A percentile compares a stretch with the other conserved stretches of the same genome.
These are phyloP conservation scores for Solanum rostratum DNA, from an alignment of 257 asterid genomes.

Conservation along the genomic window DNA sequence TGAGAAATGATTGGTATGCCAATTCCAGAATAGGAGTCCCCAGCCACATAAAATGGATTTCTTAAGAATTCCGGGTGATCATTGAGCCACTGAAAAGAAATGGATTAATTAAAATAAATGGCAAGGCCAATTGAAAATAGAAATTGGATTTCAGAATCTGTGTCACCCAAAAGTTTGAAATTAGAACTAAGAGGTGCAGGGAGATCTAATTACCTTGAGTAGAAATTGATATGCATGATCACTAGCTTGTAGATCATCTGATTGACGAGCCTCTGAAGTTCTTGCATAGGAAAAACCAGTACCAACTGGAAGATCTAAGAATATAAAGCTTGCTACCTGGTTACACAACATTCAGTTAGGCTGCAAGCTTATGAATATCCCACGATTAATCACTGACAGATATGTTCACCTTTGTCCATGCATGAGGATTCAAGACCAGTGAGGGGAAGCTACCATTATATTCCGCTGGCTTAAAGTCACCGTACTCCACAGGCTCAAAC, in stretches of 20 bases:
- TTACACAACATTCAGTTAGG: not conserved
- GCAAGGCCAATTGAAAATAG: not conserved
- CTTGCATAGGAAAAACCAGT: slow-evolving; percentile 3
- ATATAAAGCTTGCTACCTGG: slow-evolving; percentile 2
- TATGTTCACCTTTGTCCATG: not conserved
- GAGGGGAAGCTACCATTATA: slow-evolving; percentile 7
- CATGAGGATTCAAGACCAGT: not conserved
- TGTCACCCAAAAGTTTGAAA: not conserved
- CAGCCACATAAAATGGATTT: slow-evolving; percentile 7
- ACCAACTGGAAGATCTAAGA: slow-evolving; percentile 1
- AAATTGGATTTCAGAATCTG: not conserved
- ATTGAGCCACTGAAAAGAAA: slow-evolving; percentile 4
- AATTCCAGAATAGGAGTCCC: slow-evolving; percentile 12
- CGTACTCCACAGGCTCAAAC: not conserved
- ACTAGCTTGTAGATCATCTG: slow-evolving; percentile 1
- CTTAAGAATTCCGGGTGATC: slow-evolving; percentile 4
- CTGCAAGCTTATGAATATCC: not conserved
- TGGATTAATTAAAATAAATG: not conserved
- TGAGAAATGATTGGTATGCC: slow-evolving; percentile 7
- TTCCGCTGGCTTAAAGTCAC: not conserved
- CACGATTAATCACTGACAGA: not conserved
- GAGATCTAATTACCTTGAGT: not conserved
- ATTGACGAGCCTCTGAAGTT: slow-evolving; percentile 6
- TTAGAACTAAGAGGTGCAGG: not conserved
- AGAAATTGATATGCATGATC: slow-evolving; percentile 6